These are phyloP conservation scores for Cicer pinnatifidum DNA, from an alignment of 306 rosid species.

Conservation along the genomic window DNA sequence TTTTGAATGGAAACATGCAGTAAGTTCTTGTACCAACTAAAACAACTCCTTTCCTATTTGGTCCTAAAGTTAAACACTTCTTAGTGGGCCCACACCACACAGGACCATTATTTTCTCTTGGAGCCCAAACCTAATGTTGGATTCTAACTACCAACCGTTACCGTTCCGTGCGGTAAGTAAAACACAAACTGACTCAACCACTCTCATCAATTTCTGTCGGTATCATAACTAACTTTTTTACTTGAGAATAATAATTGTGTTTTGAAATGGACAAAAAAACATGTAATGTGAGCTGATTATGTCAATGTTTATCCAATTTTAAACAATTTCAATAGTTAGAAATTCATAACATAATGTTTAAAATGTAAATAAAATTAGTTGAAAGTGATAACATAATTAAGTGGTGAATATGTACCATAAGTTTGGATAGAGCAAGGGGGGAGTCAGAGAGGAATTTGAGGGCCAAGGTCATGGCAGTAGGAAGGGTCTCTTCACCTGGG, in stretches of 20 bases:
- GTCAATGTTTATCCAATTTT: too few relatives aligned
- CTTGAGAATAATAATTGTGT: too few relatives aligned
- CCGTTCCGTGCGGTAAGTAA: too few relatives aligned
- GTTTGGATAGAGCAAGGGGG: conserved; percentile 59
- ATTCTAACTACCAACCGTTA: background rate
- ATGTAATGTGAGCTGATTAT: too few relatives aligned
- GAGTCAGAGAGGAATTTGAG: conserved; percentile 67
- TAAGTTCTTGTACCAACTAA: too few relatives aligned
- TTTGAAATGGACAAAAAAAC: too few relatives aligned
- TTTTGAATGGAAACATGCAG: too few relatives aligned
- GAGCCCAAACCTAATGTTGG: conserved; percentile 14
- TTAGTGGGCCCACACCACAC: conserved; percentile 38
- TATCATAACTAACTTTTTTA: too few relatives aligned
- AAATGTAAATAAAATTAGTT: too few relatives aligned
- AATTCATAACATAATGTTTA: background rate
- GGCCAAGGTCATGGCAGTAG: conserved; percentile 78
- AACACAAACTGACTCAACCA: too few relatives aligned
- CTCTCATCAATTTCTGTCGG: too few relatives aligned
- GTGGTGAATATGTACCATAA: conserved; percentile 55
- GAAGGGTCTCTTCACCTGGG: conserved; percentile 94
- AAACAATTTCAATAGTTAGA: background rate
- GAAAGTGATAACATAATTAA: background rate
- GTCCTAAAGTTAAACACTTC: conserved; percentile 42
- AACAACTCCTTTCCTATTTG: too few relatives aligned
- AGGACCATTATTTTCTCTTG: background rate